phyloP scores from a whole-genome alignment of 1,139 yeast genomes.

The Pichia sp. region DNA sequence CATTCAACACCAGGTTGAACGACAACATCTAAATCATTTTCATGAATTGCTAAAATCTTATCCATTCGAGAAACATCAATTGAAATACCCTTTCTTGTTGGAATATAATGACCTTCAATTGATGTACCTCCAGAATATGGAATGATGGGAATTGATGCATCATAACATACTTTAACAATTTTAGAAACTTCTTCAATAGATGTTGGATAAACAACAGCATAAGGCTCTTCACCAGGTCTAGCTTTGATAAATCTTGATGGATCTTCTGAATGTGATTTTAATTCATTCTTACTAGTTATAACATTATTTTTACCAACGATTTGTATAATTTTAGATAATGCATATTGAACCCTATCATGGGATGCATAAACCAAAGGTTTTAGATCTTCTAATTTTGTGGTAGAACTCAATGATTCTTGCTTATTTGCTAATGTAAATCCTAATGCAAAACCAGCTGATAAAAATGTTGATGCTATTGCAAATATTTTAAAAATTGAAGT shows the following conservation, averaged over 20 bases:
- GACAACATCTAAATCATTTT: slow-evolving; percentile 55
- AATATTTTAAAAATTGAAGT: slow-evolving; percentile 8
- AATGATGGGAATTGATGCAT: slow-evolving; percentile 59
- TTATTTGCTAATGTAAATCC: slow-evolving; percentile 8
- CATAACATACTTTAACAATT: slow-evolving; percentile 55
- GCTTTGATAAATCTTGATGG: slow-evolving; percentile 64
- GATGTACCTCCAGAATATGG: slow-evolving; percentile 80
- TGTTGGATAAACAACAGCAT: slow-evolving; percentile 53
- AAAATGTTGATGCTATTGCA: slow-evolving; percentile 11
- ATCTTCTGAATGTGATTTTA: slow-evolving; percentile 49
- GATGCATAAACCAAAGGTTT: slow-evolving; percentile 39
- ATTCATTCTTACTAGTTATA: slow-evolving; percentile 31
- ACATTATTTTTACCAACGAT: slow-evolving; percentile 42
- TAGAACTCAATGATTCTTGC: slow-evolving; percentile 5
- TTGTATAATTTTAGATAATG: slow-evolving; percentile 37
- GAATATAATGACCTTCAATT: slow-evolving; percentile 74
- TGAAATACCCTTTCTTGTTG: slow-evolving; percentile 61
- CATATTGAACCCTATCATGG: slow-evolving; percentile 34
- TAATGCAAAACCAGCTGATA: slow-evolving; percentile 12
- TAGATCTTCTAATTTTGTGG: slow-evolving; percentile 20
- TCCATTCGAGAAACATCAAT: slow-evolving; percentile 52
- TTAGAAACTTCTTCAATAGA: slow-evolving; percentile 60
- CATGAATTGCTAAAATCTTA: slow-evolving; percentile 43
- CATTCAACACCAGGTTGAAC: slow-evolving; percentile 69
- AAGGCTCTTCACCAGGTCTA: slow-evolving; percentile 44